Evolutionary conservation across 495 filamentous ascomycete genomes (phyloP).

Genomic region (Penicillium paradoxum): DNA sequence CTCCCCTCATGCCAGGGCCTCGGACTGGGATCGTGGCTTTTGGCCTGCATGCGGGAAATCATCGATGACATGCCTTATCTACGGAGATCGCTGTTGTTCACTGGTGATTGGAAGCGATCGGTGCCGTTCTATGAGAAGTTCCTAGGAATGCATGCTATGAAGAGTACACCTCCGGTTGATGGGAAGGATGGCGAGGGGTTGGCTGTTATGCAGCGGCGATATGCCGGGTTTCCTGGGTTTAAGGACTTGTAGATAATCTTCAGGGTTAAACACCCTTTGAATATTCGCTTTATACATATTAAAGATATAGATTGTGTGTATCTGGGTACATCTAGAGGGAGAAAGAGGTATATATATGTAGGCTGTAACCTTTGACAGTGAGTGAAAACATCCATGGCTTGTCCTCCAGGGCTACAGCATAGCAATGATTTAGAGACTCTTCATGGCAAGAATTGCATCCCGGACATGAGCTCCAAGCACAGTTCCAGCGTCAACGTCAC

Average conservation of each 20-base stretch:
- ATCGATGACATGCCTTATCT: constrained; percentile 50
- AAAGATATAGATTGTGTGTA: too few species aligned
- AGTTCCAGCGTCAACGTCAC: background rate
- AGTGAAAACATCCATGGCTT: too few species aligned
- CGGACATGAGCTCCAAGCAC: background rate
- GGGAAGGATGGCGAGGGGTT: constrained; percentile 4
- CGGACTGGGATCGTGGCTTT: constrained; percentile 61
- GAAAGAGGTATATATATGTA: background rate
- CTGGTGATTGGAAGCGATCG: constrained; percentile 29
- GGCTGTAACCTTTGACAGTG: background rate
- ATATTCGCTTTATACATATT: too few species aligned
- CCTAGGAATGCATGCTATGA: constrained; percentile 41
- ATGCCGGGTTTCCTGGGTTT: constrained; percentile 4
- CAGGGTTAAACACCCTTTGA: too few species aligned
- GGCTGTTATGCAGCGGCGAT: constrained; percentile 24
- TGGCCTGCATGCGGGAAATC: constrained; percentile 51
- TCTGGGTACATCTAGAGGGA: too few species aligned
- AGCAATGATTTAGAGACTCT: background rate
- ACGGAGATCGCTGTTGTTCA: constrained; percentile 49
- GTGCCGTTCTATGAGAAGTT: constrained; percentile 41
- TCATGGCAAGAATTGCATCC: background rate
- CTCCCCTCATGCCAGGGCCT: constrained; percentile 48
- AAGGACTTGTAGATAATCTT: too few species aligned
- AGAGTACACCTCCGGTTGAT: constrained; percentile 19
- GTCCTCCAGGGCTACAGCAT: too few species aligned